These are phyloP conservation scores for Amauroascus verrucosus DNA, from an alignment of 2,329 filamentous ascomycete genomes.

Conservation along the genomic window DNA sequence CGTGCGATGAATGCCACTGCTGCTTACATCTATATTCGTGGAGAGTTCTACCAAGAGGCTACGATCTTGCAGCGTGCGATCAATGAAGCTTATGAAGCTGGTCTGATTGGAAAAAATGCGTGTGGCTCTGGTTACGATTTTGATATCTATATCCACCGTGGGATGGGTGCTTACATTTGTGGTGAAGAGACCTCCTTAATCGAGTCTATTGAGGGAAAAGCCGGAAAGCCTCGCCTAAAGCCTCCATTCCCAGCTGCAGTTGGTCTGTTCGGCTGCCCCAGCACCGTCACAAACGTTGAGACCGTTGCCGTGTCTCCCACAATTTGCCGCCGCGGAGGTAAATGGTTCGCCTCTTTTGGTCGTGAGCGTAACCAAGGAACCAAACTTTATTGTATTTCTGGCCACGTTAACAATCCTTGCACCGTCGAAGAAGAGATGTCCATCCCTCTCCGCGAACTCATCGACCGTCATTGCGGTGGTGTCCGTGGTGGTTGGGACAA, in stretches of 20 bases:
- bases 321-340: constrained; percentile 82
- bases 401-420: constrained; percentile 95
- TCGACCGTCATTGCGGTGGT: constrained; percentile 96
- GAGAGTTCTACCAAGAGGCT: constrained; percentile 95
- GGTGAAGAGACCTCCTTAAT: constrained; percentile 97
- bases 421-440: constrained; percentile 99
- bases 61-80: constrained; percentile 89
- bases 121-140: constrained; percentile 96
- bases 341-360: constrained; percentile 88
- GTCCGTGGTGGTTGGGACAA: constrained; percentile 98
- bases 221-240: constrained; percentile 96
- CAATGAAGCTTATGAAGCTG: constrained; percentile 91
- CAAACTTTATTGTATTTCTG: constrained; percentile 96
- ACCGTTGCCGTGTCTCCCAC: constrained; percentile 91
- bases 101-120: constrained; percentile 95
- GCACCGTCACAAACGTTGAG: constrained; percentile 96
- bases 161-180: constrained; percentile 94
- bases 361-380: constrained; percentile 94
- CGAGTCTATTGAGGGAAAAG: constrained; percentile 96
- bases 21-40: constrained; percentile 98
- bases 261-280: constrained; percentile 94
- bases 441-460: constrained; percentile 87
- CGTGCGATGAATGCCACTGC: constrained; percentile 98
- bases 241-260: constrained; percentile 96
- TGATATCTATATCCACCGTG: constrained; percentile 91